Evolutionary conservation across 176 grass and related monocot species (phyloP).

Genomic region (Areca catechu): DNA sequence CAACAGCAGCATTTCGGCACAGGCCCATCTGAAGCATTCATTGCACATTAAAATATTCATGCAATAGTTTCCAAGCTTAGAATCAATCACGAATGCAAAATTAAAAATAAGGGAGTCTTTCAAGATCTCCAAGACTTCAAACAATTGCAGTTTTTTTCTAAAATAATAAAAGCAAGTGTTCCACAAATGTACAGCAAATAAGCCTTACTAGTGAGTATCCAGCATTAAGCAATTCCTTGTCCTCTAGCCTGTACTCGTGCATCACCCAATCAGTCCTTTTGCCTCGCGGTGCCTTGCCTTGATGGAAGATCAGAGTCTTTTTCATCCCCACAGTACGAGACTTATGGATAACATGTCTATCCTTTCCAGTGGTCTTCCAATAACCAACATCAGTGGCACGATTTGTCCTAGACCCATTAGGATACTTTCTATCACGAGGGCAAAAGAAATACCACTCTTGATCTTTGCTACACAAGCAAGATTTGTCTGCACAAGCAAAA

Average conservation of each 20-base stretch:
- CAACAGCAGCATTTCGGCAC: too few species aligned
- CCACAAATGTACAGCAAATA: background rate
- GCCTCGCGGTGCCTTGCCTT: slow-evolving; percentile 64
- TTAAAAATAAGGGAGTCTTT: too few species aligned
- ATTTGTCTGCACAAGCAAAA: slow-evolving; percentile 44
- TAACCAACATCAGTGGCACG: slow-evolving; percentile 67
- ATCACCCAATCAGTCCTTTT: slow-evolving; percentile 86
- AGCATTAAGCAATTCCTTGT: slow-evolving; percentile 36
- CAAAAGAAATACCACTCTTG: slow-evolving; percentile 91
- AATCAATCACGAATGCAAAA: too few species aligned
- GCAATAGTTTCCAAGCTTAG: too few species aligned
- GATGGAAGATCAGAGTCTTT: slow-evolving; percentile 79
- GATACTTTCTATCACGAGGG: slow-evolving; percentile 64
- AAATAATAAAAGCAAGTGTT: too few species aligned
- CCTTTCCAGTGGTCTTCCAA: slow-evolving; percentile 93
- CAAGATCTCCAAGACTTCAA: too few species aligned
- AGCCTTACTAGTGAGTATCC: slow-evolving; percentile 41
- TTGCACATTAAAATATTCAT: too few species aligned
- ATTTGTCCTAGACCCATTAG: slow-evolving; percentile 59
- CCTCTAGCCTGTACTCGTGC: slow-evolving; percentile 81
- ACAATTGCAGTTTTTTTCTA: too few species aligned
- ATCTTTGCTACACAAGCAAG: slow-evolving; percentile 54
- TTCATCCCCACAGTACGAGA: slow-evolving; percentile 63
- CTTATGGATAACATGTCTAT: slow-evolving; percentile 51
- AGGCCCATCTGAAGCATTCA: too few species aligned